Evolutionary conservation across 768 basidiomycete genomes (phyloP), one percentile per base, ranked within the genome.

Genomic region (Trametes meyenii): DNA sequence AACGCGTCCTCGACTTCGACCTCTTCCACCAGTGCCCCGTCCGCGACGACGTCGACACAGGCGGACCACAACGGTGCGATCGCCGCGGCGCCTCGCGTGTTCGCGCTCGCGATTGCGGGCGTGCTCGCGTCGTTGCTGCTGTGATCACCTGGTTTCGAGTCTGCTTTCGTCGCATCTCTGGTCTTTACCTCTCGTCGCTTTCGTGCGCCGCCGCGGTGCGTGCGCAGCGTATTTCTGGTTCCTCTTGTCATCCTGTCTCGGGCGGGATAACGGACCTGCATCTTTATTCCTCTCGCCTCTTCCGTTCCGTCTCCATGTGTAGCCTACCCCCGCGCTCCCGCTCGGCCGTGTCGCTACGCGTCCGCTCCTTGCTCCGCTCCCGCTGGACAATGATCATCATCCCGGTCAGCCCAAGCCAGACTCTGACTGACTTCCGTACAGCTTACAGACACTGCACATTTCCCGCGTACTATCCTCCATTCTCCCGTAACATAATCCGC

Each of bases 111-210:
- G 24, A 23, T 40, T 29, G 40, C 38, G 0, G 57, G 57, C 40
- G 49, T 43, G 12, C 49, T 57, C n/a, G 57, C 40, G 40, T 26
- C 57, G 24, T 29, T 50, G 13, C 40, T 58, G 40, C 50, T 64
- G 12, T 64, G 21, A 39, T 50, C 50, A 17, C 36, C 19, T 2
- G 13, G 17, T 26, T 14, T 14, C 26, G 36, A 23, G 36, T 16
- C 11, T 19, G 36, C 23, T 38, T 19, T 23, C 8, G 19, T 50
- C 49, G 11, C 7, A 1, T 2, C n/a, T 39, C 14, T 23, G 35
- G 12, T 38, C n/a, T n/a, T 23, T 39, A n/a, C 19, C 21, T 17
- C 29, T 35, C 21, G 23, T 11, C 46, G 44, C 35, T 40, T 36
- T 48, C 46, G 36, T 39, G 26, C 23, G 43, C 38, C 19, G 42